phyloP scores from a whole-genome alignment of 805 yeast species.

The Candida sonorensis region DNA sequence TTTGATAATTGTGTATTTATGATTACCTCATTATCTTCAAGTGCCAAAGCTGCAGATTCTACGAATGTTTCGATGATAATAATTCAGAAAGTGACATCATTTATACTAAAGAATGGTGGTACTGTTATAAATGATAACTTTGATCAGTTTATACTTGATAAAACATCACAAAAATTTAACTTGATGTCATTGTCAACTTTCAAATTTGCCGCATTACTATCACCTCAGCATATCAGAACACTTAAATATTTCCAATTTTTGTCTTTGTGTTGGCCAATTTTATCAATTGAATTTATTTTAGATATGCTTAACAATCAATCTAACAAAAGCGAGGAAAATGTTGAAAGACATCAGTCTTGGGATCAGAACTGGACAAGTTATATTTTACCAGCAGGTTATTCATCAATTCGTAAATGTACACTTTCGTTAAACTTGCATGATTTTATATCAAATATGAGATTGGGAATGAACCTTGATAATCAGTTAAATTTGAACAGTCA shows the following conservation, averaged over 20 bases:
- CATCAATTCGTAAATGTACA: slow-evolving; percentile 29
- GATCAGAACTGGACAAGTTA: slow-evolving; percentile 43
- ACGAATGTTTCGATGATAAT: no score
- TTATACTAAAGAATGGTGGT: slow-evolving; percentile 35
- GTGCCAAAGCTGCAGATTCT: not conserved
- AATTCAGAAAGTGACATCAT: not conserved
- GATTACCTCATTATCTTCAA: not conserved
- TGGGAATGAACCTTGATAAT: no score
- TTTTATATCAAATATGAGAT: no score
- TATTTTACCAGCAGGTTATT: slow-evolving; percentile 67
- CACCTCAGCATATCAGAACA: slow-evolving; percentile 55
- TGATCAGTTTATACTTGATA: slow-evolving; percentile 2
- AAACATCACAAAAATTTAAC: not conserved
- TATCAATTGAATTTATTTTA: slow-evolving; percentile 50
- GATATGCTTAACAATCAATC: slow-evolving; percentile 40
- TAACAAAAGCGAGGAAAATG: no score
- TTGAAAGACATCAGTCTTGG: no score
- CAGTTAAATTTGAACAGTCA: slow-evolving; percentile 38
- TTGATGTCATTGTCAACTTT: slow-evolving; percentile 10
- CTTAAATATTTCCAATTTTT: slow-evolving; percentile 71
- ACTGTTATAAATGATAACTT: slow-evolving; percentile 23
- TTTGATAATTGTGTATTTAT: slow-evolving; percentile 1
- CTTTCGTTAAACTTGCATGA: slow-evolving; percentile 41
- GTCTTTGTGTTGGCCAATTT: slow-evolving; percentile 81
- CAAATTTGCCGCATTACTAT: slow-evolving; percentile 60